phyloP scores from a whole-genome alignment of 2,329 filamentous ascomycete species.

The Ophioceras dolichostomum region DNA sequence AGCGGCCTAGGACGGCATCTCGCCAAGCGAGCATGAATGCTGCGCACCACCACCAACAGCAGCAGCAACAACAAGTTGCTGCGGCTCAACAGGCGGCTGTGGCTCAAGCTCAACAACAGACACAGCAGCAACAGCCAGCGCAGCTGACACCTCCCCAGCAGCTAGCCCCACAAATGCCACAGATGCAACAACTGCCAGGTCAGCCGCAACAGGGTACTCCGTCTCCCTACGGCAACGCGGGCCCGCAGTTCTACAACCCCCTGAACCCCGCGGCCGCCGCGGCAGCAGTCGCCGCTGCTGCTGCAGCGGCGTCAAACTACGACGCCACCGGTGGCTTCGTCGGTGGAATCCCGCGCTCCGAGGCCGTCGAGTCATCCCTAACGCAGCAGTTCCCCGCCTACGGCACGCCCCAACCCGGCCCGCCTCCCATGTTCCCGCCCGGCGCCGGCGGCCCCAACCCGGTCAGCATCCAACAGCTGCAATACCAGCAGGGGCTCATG shows the following conservation, averaged over 20 bases:
- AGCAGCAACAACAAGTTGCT: conserved; percentile 17
- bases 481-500: conserved; percentile 48
- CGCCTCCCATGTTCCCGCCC: conserved; percentile 38
- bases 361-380: conserved; percentile 37
- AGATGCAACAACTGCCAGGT: conserved; percentile 18
- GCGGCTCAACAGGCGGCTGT: conserved; percentile 8
- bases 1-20: conserved; percentile 42
- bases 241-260: conserved; percentile 37
- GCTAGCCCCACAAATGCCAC: conserved; percentile 21
- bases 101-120: conserved; percentile 10
- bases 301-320: conserved; percentile 28
- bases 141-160: conserved; percentile 8
- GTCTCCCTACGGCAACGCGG: conserved; percentile 6
- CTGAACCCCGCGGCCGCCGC: conserved; percentile 27
- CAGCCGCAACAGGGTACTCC: conserved; percentile 14
- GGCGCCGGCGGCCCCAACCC: conserved; percentile 28
- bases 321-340: conserved; percentile 42
- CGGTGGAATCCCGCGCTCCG: conserved; percentile 37
- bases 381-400: conserved; percentile 35
- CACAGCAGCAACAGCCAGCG: conserved; percentile 9
- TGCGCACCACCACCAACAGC: conserved; percentile 17
- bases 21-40: conserved; percentile 28
- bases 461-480: conserved; percentile 40
- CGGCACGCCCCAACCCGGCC: conserved; percentile 24
- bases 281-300: too few relatives aligned